Evolutionary conservation across 371 early-diverging fungal genomes (phyloP), one percentile per base, ranked within the genome.

Genomic region (Mortierella sp.): DNA sequence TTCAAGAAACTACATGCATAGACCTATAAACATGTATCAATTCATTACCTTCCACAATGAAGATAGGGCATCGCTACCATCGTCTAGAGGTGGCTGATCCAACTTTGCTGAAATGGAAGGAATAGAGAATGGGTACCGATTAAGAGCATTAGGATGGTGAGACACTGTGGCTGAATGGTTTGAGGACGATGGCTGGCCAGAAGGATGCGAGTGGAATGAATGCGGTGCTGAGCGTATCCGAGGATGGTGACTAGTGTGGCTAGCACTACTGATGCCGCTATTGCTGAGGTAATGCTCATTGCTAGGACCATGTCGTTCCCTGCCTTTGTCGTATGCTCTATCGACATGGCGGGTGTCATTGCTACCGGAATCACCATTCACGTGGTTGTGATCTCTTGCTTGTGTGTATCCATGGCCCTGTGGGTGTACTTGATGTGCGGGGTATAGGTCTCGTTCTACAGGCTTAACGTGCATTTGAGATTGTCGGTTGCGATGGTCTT

Each of bases 61-160:
- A 45, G 81, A 80, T 40, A 80, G 39, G 0, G 81, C 75, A 54
- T 80, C 81, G 43, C 40, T 75, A 8, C 75, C 81, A 37, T 80
- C 75, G 18, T 45, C 65, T n/a, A 57, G 58, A n/a, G 66, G 54
- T 30, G 81, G 81, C 55, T 80, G 75, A 45, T 74, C 75, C 74
- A 79, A 55, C 58, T 78, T 78, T 69, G 73, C 81, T 69, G 81
- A 80, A 20, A 80, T 72, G 59, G 81, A 80, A 1, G 81, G 81
- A 24, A 80, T 80, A 58, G 81, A 80, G 55, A 80, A 80, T 0
- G 81, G 81, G 55, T 80, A 80, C 10, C 81, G 81, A 47, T 80
- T 80, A 54, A 75, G 52, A 35, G 79, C 79, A 64, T 74, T 74
- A 61, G 79, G 79, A 67, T 72, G 81, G 43, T 80, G 81, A 14